A percentile compares a stretch with the other conserved stretches of the same genome.
Conservation (phyloP, 1,284 basidiomycete genomes). For the Tremellales sp. region DNA sequence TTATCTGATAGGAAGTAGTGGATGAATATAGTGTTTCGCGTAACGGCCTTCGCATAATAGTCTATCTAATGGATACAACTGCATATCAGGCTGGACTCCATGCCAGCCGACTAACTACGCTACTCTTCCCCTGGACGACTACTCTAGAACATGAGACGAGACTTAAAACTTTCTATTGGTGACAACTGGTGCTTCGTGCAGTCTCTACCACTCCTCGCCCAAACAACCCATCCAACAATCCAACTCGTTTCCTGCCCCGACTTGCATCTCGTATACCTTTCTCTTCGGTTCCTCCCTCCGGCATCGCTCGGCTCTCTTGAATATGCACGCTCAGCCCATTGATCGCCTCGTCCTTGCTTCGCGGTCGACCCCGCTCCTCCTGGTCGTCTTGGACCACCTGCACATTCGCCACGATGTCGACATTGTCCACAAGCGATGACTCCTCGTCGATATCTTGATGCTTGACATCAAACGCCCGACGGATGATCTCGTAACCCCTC, state of each 20-base stretch:
- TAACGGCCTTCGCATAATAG: no score
- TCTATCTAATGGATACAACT: no score
- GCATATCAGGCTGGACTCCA: no score
- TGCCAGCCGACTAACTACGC: no score
- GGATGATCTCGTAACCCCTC: conserved; percentile 23
- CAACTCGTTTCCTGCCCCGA: neutral
- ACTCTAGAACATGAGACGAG: no score
- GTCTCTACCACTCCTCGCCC: no score
- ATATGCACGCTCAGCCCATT: neutral
- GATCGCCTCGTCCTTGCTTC: conserved; percentile 22
- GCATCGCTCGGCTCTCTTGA: neutral
- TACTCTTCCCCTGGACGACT: no score
- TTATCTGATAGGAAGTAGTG: no score
- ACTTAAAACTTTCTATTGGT: no score
- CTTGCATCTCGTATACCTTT: neutral
- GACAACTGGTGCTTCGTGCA: no score
- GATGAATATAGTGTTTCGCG: no score
- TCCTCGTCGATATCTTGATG: conserved; percentile 4
- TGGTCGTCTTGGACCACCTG: conserved; percentile 6
- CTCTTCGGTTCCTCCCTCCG: neutral
- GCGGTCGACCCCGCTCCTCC: conserved; percentile 30
- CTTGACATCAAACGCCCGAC: conserved; percentile 23
- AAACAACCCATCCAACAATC: neutral
- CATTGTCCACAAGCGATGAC: no score
- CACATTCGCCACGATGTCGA: neutral